A percentile compares a stretch with the other conserved stretches of the same genome.
Evolutionary conservation across 805 yeast species (phyloP).

Genomic region (Saccharomycopsis sp.): DNA sequence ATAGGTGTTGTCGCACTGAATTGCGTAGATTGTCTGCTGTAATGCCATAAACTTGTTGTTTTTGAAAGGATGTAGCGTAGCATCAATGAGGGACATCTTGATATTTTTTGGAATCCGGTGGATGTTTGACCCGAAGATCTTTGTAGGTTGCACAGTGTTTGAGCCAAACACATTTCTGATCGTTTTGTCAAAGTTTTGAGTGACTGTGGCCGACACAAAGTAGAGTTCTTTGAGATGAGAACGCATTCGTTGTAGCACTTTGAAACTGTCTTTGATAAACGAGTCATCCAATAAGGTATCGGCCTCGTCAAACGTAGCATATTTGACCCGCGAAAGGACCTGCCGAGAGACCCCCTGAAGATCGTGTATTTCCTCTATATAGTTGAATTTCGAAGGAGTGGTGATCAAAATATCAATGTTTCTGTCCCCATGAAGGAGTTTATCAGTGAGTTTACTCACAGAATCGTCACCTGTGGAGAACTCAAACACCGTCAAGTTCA

Average conservation of each 20-base stretch:
- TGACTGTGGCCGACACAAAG: conserved; percentile 87
- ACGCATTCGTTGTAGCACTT: conserved; percentile 32
- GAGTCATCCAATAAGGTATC: conserved; percentile 85
- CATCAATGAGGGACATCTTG: conserved; percentile 69
- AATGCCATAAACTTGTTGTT: conserved; percentile 80
- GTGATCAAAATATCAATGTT: conserved; percentile 77
- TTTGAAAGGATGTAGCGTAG: conserved; percentile 69
- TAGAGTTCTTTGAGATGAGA: conserved; percentile 53
- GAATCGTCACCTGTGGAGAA: conserved; percentile 4
- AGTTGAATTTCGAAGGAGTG: conserved; percentile 68
- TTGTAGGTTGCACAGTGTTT: conserved; percentile 31
- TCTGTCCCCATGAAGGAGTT: conserved; percentile 13
- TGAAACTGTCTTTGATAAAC: conserved; percentile 61
- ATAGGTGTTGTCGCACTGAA: conserved; percentile 79
- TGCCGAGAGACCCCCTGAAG: conserved; percentile 27
- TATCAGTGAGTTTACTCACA: not conserved
- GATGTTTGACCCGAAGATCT: conserved; percentile 71
- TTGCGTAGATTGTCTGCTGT: conserved; percentile 83
- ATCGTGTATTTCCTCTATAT: conserved; percentile 31
- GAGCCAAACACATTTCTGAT: conserved; percentile 57
- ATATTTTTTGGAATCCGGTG: conserved; percentile 80
- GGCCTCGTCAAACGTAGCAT: conserved; percentile 84
- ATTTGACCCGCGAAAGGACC: conserved; percentile 41
- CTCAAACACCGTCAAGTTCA: conserved; percentile 9
- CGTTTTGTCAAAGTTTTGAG: conserved; percentile 63